These are phyloP conservation scores for Suillus subaureus DNA, from an alignment of 768 basidiomycete species.

Conservation along the genomic window DNA sequence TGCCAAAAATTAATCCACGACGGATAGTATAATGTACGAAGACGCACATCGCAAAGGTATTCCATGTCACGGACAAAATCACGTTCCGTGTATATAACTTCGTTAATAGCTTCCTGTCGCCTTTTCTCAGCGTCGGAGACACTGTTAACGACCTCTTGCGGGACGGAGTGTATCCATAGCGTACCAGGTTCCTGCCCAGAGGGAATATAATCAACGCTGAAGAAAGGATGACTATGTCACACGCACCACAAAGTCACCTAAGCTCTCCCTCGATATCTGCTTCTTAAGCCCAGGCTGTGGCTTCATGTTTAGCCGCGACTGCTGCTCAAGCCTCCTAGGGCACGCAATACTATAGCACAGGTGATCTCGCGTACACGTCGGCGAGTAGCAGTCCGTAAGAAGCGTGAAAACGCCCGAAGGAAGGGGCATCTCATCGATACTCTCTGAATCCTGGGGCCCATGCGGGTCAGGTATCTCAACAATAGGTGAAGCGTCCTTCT, in stretches of 20 bases:
- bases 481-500: slow-evolving; percentile 34
- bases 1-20: background rate
- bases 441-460: slow-evolving; percentile 43
- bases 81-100: slow-evolving; percentile 90
- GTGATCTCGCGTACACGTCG: slow-evolving; percentile 91
- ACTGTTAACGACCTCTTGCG: slow-evolving; percentile 89
- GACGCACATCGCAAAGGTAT: slow-evolving; percentile 88
- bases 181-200: slow-evolving; percentile 72
- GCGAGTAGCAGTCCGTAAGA: slow-evolving; percentile 96
- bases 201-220: slow-evolving; percentile 19
- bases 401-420: slow-evolving; percentile 96
- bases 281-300: slow-evolving; percentile 87
- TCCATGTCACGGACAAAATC: slow-evolving; percentile 99
- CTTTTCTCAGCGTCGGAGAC: slow-evolving; percentile 94
- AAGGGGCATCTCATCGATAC: slow-evolving; percentile 65
- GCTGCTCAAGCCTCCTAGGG: slow-evolving; percentile 91
- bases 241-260: slow-evolving; percentile 75
- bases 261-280: slow-evolving; percentile 78
- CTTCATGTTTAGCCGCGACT: slow-evolving; percentile 92
- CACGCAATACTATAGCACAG: slow-evolving; percentile 99
- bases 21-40: slow-evolving; percentile 4
- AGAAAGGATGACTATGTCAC: slow-evolving; percentile 5
- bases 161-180: slow-evolving; percentile 95
- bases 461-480: slow-evolving; percentile 20
- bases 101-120: slow-evolving; percentile 97